Conservation (phyloP, 2,329 filamentous ascomycete genomes). For the Fusarium mundagurra region DNA sequence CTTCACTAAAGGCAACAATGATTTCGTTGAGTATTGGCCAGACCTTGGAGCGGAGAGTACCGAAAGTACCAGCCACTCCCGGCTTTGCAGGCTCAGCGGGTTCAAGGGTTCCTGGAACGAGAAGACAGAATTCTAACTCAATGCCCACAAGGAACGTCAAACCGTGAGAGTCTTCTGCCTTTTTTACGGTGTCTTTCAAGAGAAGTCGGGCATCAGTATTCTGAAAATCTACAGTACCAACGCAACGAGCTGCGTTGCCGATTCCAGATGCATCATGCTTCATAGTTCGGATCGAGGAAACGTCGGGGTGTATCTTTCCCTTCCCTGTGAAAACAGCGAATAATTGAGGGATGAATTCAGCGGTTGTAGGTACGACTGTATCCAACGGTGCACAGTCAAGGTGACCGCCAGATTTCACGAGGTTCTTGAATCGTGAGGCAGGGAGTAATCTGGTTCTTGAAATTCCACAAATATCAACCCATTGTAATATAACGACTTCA, state of each 20-base stretch:
- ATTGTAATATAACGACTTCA: background rate
- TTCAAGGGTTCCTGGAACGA: background rate
- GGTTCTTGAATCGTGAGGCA: background rate
- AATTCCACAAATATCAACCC: conserved; percentile 15
- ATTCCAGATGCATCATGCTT: background rate
- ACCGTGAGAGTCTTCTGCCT: background rate
- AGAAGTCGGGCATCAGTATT: background rate
- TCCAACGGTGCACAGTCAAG: conserved; percentile 3
- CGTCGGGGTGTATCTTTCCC: background rate
- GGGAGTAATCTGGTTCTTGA: background rate
- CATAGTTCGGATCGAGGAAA: background rate
- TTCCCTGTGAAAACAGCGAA: background rate
- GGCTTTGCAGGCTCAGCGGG: background rate
- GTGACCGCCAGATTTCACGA: background rate
- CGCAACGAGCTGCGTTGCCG: background rate
- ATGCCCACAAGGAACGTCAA: background rate
- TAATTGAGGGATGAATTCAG: background rate
- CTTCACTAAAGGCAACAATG: background rate
- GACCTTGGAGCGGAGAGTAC: background rate
- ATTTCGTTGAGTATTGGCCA: background rate
- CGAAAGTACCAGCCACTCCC: background rate
- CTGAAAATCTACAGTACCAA: background rate
- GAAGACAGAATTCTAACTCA: conserved; percentile 11
- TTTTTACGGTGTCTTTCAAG: background rate
- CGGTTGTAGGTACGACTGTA: background rate